These are phyloP conservation scores for Xerocomus minutiporus DNA, from an alignment of 1,284 basidiomycete species.

Conservation along the genomic window DNA sequence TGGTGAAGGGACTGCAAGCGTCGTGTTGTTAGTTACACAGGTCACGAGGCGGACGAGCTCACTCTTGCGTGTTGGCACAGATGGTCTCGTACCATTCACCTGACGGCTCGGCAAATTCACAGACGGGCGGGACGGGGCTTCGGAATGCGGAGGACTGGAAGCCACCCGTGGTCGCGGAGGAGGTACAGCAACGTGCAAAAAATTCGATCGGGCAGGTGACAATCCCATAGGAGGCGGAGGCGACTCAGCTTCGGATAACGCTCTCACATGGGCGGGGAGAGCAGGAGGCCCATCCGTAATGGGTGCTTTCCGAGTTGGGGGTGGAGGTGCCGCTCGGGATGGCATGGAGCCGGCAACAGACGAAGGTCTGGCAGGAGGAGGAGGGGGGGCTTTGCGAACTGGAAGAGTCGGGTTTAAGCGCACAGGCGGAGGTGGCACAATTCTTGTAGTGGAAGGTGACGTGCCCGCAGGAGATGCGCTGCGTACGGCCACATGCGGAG, in stretches of 20 bases:
- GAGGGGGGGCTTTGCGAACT: conserved; percentile 27
- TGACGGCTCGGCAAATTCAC: conserved; percentile 6
- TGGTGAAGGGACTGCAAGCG: conserved; percentile 62
- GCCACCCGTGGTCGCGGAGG: conserved; percentile 24
- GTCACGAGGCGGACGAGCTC: conserved; percentile 20
- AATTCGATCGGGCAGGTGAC: conserved; percentile 29
- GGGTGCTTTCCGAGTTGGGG: conserved; percentile 27
- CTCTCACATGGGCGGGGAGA: conserved; percentile 39
- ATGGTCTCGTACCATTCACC: conserved; percentile 29
- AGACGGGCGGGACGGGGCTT: conserved; percentile 14
- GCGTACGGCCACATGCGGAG: conserved; percentile 11
- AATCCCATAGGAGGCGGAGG: conserved; percentile 37
- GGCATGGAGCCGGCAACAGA: conserved; percentile 25
- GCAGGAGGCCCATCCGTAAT: conserved; percentile 32
- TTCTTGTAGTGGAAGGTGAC: conserved; percentile 28
- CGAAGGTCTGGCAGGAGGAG: conserved; percentile 34
- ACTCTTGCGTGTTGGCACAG: conserved; percentile 48
- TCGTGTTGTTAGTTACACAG: conserved; percentile 1
- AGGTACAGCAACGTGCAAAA: conserved; percentile 11
- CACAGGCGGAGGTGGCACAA: conserved; percentile 27
- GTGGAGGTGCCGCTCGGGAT: conserved; percentile 27
- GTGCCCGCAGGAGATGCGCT: conserved; percentile 19
- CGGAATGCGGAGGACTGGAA: conserved; percentile 20
- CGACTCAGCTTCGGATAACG: conserved; percentile 29
- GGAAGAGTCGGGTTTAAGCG: conserved; percentile 21